These are phyloP conservation scores for Chloroidium sp. DNA, from an alignment of 163 green algal genomes.

Conservation along the genomic window DNA sequence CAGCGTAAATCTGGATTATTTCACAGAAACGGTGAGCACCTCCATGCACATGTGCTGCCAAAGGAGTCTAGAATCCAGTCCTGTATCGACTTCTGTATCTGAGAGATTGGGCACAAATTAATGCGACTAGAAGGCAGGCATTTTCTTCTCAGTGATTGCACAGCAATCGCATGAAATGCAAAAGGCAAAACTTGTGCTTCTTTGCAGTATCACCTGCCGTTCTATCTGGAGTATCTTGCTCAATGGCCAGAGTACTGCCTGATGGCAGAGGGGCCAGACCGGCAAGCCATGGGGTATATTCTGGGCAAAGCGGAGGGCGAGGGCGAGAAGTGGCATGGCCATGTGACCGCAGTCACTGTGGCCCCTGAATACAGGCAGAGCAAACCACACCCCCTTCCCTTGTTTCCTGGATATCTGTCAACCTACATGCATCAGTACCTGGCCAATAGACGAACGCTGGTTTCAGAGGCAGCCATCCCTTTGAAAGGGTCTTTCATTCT, in stretches of 20 bases:
- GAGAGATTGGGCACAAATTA: neutral
- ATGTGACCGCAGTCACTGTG: constrained; percentile 97
- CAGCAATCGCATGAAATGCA: neutral
- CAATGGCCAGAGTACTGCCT: constrained; percentile 92
- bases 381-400: neutral
- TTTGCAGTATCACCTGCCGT: constrained; percentile 85
- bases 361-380: constrained; percentile 43
- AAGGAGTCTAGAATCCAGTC: neutral
- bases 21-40: constrained; percentile 85
- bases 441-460: too few species aligned
- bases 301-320: constrained; percentile 93
- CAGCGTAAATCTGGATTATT: constrained; percentile 92
- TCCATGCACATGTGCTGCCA: too few species aligned
- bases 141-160: neutral
- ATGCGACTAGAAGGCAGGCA: neutral
- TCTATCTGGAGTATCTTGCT: constrained; percentile 96
- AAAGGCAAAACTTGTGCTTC: neutral
- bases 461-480: neutral
- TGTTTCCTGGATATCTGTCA: too few species aligned
- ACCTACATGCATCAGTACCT: too few species aligned
- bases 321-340: constrained; percentile 86
- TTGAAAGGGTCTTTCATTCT: neutral
- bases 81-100: neutral
- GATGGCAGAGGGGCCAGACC: constrained; percentile 44
- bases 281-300: constrained; percentile 79